Percentiles rank a stretch among this genome's conserved stretches.
These are phyloP conservation scores for Blastomyces gilchristii DNA, from an alignment of 2,329 filamentous ascomycete genomes.

Conservation along the genomic window DNA sequence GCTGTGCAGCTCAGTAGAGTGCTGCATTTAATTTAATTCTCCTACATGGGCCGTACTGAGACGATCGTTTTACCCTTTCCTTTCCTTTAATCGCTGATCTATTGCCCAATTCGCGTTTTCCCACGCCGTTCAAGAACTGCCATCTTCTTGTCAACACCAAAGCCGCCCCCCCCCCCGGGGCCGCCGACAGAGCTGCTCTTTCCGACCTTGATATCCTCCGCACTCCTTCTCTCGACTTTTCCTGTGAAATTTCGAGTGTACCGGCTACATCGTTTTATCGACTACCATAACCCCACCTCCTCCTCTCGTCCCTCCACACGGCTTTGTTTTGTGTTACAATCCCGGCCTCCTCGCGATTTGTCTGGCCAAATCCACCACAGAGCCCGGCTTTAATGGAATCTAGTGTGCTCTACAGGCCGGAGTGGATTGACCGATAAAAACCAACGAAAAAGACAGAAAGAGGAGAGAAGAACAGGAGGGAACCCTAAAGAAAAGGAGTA, in stretches of 20 bases:
- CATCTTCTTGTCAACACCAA: neutral
- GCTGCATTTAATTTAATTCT: neutral
- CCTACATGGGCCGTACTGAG: neutral
- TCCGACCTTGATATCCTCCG: neutral
- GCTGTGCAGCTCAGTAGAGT: neutral
- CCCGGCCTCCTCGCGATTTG: neutral
- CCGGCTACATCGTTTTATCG: neutral
- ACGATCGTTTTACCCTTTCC: neutral
- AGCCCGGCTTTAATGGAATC: constrained; percentile 3
- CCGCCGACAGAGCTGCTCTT: neutral
- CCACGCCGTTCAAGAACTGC: neutral
- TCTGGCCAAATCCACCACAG: constrained; percentile 2
- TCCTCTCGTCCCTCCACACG: neutral
- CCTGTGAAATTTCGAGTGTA: neutral
- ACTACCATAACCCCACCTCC: constrained; percentile 2
- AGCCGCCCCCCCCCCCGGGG: no score
- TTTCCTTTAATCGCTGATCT: neutral
- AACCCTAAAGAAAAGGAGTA: constrained; percentile 2
- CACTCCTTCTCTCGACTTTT: neutral
- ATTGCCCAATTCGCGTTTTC: neutral
- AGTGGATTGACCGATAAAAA: constrained; percentile 1
- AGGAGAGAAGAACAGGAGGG: neutral
- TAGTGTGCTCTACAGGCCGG: neutral
- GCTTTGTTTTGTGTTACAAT: neutral
- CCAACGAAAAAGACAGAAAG: neutral